phyloP scores from a whole-genome alignment of 768 basidiomycete species.

The Boletus subparvulus region DNA sequence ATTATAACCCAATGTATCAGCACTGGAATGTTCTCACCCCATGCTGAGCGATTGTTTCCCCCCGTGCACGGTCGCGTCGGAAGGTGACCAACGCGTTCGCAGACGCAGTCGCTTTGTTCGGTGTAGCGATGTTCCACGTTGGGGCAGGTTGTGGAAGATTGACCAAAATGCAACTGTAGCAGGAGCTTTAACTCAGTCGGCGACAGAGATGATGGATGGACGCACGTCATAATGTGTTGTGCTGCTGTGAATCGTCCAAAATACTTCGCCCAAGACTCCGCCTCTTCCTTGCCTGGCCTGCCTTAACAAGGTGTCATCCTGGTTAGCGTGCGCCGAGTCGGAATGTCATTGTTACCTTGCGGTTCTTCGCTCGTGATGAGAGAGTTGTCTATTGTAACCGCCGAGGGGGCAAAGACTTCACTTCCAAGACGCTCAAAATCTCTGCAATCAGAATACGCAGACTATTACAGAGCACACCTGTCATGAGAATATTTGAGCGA shows the following conservation, averaged over 20 bases:
- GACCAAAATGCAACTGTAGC: constrained; percentile 22
- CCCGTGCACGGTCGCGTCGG: constrained; percentile 25
- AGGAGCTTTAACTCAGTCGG: neutral
- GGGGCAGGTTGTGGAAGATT: constrained; percentile 27
- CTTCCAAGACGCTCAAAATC: constrained; percentile 27
- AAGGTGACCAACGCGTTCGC: constrained; percentile 25
- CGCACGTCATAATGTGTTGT: constrained; percentile 27
- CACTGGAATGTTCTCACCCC: constrained; percentile 16
- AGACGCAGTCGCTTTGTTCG: constrained; percentile 21
- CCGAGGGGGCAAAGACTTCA: constrained; percentile 27
- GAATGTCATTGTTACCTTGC: constrained; percentile 3
- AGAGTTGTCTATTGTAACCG: constrained; percentile 22
- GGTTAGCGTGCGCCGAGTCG: neutral
- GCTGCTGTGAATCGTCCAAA: constrained; percentile 22
- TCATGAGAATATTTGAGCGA: neutral
- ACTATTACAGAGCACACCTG: constrained; percentile 3
- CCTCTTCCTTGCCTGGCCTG: constrained; percentile 16
- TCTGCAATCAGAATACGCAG: constrained; percentile 26
- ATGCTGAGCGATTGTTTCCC: constrained; percentile 22
- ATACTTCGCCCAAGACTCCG: constrained; percentile 21
- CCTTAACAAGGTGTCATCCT: constrained; percentile 12
- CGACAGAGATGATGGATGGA: neutral
- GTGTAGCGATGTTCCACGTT: constrained; percentile 21
- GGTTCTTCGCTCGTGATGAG: constrained; percentile 24
- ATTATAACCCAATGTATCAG: neutral